phyloP scores from a whole-genome alignment of 768 basidiomycete species.

The Xerocomellus intermedius region DNA sequence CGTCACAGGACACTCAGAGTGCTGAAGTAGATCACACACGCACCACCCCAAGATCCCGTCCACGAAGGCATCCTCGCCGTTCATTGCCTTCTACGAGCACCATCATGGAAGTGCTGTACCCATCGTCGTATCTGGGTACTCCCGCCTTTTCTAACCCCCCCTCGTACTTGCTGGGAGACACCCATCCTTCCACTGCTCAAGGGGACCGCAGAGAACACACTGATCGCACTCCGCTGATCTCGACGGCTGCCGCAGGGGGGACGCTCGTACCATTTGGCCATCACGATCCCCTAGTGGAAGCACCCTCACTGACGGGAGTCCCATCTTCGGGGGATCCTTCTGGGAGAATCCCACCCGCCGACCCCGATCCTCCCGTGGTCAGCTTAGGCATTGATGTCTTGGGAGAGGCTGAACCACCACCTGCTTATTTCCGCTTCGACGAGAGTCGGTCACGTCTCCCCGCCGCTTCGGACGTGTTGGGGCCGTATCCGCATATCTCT shows the following conservation, averaged over 20 bases:
- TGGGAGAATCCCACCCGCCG: not conserved
- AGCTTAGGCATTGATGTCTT: constrained; percentile 3
- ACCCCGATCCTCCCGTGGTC: not conserved
- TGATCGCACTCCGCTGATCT: not conserved
- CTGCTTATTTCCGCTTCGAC: constrained; percentile 29
- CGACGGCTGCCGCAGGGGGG: not conserved
- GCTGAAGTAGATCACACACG: not conserved
- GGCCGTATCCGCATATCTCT: constrained; percentile 24
- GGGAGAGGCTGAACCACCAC: constrained; percentile 10
- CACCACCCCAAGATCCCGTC: not conserved
- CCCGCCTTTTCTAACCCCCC: constrained; percentile 18
- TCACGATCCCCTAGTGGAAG: constrained; percentile 1
- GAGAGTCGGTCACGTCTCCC: constrained; percentile 7
- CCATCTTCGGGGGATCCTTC: constrained; percentile 5
- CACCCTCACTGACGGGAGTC: constrained; percentile 14
- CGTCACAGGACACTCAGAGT: constrained; percentile 10
- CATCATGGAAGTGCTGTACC: constrained; percentile 27
- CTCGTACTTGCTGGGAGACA: constrained; percentile 13
- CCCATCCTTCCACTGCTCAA: not conserved
- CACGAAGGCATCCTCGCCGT: constrained; percentile 2
- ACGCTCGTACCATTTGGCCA: not conserved
- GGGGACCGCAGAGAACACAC: not conserved
- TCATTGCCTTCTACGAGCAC: constrained; percentile 21
- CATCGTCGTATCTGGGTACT: constrained; percentile 16
- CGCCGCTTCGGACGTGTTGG: constrained; percentile 12